These are phyloP conservation scores for Juglanconis oblonga DNA, from an alignment of 2,329 filamentous ascomycete species.

Conservation along the genomic window DNA sequence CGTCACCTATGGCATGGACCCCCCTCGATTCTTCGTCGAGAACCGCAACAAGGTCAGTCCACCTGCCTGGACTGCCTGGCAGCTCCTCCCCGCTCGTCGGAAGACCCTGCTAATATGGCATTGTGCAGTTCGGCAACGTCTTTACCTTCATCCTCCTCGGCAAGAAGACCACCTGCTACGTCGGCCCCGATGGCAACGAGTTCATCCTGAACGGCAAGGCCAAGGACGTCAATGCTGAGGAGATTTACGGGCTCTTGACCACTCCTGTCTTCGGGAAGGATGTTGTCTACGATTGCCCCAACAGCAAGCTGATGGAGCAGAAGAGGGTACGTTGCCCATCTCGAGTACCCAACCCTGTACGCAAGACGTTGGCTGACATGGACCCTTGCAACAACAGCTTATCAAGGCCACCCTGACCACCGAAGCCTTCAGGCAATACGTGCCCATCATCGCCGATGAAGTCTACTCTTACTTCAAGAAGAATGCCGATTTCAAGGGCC, in stretches of 20 bases:
- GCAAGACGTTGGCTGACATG: constrained; percentile 7
- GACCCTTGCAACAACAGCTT: constrained; percentile 41
- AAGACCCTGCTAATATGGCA: constrained; percentile 4
- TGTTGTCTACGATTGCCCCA: constrained; percentile 82
- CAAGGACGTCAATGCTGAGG: constrained; percentile 51
- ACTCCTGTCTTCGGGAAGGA: constrained; percentile 68
- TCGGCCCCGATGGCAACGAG: constrained; percentile 51
- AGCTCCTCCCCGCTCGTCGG: neutral
- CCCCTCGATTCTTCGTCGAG: constrained; percentile 79
- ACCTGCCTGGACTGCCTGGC: neutral
- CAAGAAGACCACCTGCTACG: constrained; percentile 46
- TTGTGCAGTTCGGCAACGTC: constrained; percentile 45
- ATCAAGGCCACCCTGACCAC: constrained; percentile 70
- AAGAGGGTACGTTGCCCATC: constrained; percentile 59
- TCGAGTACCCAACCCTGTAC: neutral
- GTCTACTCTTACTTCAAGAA: constrained; percentile 62
- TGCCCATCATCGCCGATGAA: constrained; percentile 69
- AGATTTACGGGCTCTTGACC: constrained; percentile 49
- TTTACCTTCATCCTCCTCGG: constrained; percentile 55
- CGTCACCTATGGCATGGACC: constrained; percentile 91
- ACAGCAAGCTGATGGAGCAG: constrained; percentile 83
- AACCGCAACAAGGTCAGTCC: constrained; percentile 61
- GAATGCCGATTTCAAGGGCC: constrained; percentile 54
- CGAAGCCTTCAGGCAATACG: constrained; percentile 62
- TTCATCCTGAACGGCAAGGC: constrained; percentile 55